Base-by-base conservation (phyloP, 805 yeast genomes). In the Wickerhamiella parazyma region DNA sequence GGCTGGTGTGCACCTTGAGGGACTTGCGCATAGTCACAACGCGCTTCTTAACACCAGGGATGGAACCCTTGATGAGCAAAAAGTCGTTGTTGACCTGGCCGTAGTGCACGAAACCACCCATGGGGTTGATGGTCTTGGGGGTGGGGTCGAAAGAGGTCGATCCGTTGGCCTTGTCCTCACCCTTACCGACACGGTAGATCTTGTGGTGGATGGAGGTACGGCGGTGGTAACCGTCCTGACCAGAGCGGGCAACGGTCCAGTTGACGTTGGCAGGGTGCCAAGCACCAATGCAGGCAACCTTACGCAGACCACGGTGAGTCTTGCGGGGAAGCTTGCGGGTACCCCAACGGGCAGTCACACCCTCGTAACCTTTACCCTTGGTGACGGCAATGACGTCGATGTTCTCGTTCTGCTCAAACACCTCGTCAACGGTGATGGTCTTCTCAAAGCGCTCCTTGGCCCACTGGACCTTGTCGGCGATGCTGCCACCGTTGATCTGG, bases 291-390 rank as follows among this genome's bases (percentile, higher is more conserved):
- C 99, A 91, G 68, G 98, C 99, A 74, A 91, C 99, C 85, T 91
- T 91, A 81, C 99, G 86, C 70, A 89, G 77, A 89, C 99, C 99
- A 83, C 97, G 87, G 75, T 91, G 99, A 71, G 99, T 91, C 94
- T 91, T 91, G 78, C 99, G 86, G 75, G 99, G 98, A 62, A 91
- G 78, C 80, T 82, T 87, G 87, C 87, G 93, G 82, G 98, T 91
- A 70, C 99, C 99, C 97, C 97, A 91, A 84, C 99, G 85, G 86
- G 87, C 95, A 77, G 99, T 91, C 66, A 89, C 96, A 87, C 99
- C 99, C 76, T 91, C 98, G 85, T 83, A 87, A 80, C 99, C 99
- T 79, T 91, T 95, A 91, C 99, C 99, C 80, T 83, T 89, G 81
- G 98, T 91, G 67, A 91, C 94, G 67, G 96, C 99, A 66, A 91